These are phyloP conservation scores for Amanita fuliginea DNA, from an alignment of 768 basidiomycete species.

Conservation along the genomic window DNA sequence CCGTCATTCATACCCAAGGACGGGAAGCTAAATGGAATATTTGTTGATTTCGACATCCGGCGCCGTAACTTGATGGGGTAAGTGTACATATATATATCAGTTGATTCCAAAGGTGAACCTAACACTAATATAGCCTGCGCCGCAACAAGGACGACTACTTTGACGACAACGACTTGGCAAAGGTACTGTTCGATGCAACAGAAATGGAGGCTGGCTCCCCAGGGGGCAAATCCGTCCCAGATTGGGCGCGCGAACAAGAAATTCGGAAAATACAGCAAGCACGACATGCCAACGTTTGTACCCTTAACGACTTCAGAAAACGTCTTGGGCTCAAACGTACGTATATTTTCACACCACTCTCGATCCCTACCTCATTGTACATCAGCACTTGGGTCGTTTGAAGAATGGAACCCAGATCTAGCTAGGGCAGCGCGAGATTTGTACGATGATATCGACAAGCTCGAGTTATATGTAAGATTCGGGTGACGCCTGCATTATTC, in stretches of 20 bases:
- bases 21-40: neutral
- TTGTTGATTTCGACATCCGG: constrained; percentile 6
- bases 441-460: constrained; percentile 21
- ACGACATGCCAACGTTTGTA: constrained; percentile 9
- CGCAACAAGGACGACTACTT: constrained; percentile 11
- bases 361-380: neutral
- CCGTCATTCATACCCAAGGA: neutral
- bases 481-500: neutral
- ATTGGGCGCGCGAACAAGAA: constrained; percentile 5
- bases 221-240: neutral
- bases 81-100: neutral
- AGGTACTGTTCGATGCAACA: constrained; percentile 14
- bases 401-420: constrained; percentile 21
- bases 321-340: constrained; percentile 13
- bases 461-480: constrained; percentile 24
- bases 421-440: constrained; percentile 14
- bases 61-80: constrained; percentile 9
- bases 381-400: constrained; percentile 16
- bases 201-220: constrained; percentile 8
- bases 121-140: constrained; percentile 7
- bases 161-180: constrained; percentile 13
- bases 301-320: constrained; percentile 14
- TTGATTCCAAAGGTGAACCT: neutral
- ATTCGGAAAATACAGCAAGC: constrained; percentile 9
- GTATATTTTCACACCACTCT: neutral